Percentiles rank a stretch among this genome's conserved stretches.
These are phyloP conservation scores for Stenocarpella maydis DNA, from an alignment of 2,329 filamentous ascomycete genomes.

Conservation along the genomic window DNA sequence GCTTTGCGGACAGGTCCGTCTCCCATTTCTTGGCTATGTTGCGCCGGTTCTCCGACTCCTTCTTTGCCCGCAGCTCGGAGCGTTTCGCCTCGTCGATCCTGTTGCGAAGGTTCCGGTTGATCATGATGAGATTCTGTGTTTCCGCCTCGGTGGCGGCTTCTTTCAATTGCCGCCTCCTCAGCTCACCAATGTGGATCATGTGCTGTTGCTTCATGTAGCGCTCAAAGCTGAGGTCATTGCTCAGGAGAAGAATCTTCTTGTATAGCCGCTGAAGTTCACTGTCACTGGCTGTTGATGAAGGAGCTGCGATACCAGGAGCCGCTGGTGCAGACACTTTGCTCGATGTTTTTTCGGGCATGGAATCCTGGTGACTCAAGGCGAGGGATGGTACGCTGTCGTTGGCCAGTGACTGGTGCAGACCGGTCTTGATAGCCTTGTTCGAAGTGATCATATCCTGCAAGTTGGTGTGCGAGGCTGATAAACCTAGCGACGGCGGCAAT, in stretches of 20 bases:
- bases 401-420: conserved; percentile 61
- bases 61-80: conserved; percentile 73
- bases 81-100: conserved; percentile 78
- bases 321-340: conserved; percentile 41
- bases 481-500: conserved; percentile 58
- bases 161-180: conserved; percentile 77
- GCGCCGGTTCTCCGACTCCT: conserved; percentile 76
- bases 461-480: conserved; percentile 61
- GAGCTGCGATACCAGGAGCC: conserved; percentile 39
- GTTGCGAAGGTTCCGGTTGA: conserved; percentile 76
- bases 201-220: conserved; percentile 86
- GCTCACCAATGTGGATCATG: conserved; percentile 79
- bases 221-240: conserved; percentile 85
- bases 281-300: conserved; percentile 44
- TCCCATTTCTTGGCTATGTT: conserved; percentile 82
- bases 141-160: conserved; percentile 84
- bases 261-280: conserved; percentile 66
- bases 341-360: conserved; percentile 49
- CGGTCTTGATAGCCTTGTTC: conserved; percentile 65
- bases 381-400: conserved; percentile 67
- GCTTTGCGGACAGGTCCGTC: conserved; percentile 71
- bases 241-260: conserved; percentile 76
- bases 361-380: conserved; percentile 60
- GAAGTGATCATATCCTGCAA: conserved; percentile 68
- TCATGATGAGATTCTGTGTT: conserved; percentile 81